Evolutionary conservation across 805 yeast species (phyloP), one percentile per base, ranked within the genome.

Genomic region (Barnettozyma wickerhamii): DNA sequence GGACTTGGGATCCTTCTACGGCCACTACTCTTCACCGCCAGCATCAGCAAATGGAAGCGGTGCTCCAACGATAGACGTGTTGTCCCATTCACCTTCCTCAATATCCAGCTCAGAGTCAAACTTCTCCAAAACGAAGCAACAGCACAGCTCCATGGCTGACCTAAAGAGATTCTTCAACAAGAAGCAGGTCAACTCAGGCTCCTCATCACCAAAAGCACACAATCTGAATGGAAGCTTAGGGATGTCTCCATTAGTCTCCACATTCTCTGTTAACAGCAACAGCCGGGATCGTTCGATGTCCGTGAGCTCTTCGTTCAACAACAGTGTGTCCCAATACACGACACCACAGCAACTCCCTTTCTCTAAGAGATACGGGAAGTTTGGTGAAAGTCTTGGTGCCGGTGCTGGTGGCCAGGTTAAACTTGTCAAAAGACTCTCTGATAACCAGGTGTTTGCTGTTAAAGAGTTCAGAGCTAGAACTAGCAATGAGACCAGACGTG

Each of bases 321-420:
- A 65, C 61, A 49, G 59, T 55, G 64, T 61, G 20, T 58, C 62
- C 35, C 55, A 53, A 3, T 56, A 63, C 46, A 58, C 68, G 20
- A 65, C 64, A 14, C 72, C 73, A 58, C 52, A 62, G 17, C 50
- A 49, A 7, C 43, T 67, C 34, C 89, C 90, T 1, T 81, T 82
- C 50, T 77, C 84, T 30, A 87, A 83, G 55, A 69, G 89, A 50
- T 89, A 88, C 60, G 77, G 83, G 38, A 84, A 81, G 58, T 80
- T 84, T 40, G 95, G 95, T 39, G 91, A 88, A 47, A 84, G 77
- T 43, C 70, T 90, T 35, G 97, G 96, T 41, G 93, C 93, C 17
- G 97, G 97, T 40, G 96, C 96, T 2, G 97, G 97, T 37, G 97
- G 97, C 4, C 75, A 83, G 13, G 97, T 90, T 26, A 79, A 80